A percentile compares a stretch with the other conserved stretches of the same genome.
Evolutionary conservation across 345 rosid genomes (phyloP).

Genomic region (Ceriops decandra): DNA sequence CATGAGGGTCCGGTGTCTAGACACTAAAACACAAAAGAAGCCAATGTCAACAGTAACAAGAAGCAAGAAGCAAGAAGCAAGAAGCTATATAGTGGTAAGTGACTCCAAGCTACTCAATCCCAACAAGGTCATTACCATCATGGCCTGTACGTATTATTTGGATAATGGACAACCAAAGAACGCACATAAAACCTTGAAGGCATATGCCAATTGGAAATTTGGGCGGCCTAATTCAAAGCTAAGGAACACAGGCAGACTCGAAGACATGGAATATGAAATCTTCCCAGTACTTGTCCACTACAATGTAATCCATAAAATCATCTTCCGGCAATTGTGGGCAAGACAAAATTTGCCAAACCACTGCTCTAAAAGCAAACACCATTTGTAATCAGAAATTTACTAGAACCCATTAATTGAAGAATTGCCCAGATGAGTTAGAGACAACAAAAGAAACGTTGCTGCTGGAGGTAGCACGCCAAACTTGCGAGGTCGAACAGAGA

Average conservation of each 20-base stretch:
- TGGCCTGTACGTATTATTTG: background rate
- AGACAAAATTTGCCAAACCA: too few species aligned
- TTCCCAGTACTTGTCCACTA: background rate
- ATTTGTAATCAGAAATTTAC: background rate
- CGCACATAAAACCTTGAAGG: too few species aligned
- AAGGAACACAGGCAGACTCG: background rate
- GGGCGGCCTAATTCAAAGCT: too few species aligned
- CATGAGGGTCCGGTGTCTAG: conserved; percentile 94
- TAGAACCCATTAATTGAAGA: background rate
- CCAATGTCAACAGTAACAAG: background rate
- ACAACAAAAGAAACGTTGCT: too few species aligned
- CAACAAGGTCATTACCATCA: background rate
- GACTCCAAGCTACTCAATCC: background rate
- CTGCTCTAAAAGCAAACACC: too few species aligned
- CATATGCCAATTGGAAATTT: too few species aligned
- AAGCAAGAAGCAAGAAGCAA: too few species aligned
- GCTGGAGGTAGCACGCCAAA: too few species aligned
- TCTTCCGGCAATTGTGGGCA: too few species aligned
- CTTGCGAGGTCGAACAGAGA: too few species aligned
- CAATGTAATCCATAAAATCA: background rate
- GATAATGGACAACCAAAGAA: background rate
- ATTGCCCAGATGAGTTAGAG: too few species aligned
- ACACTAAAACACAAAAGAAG: conserved; percentile 41
- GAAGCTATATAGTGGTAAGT: too few species aligned
- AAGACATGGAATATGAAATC: background rate